Conservation (phyloP, 192 early-diverging fungal genomes). For the Funneliformis geosporum region DNA sequence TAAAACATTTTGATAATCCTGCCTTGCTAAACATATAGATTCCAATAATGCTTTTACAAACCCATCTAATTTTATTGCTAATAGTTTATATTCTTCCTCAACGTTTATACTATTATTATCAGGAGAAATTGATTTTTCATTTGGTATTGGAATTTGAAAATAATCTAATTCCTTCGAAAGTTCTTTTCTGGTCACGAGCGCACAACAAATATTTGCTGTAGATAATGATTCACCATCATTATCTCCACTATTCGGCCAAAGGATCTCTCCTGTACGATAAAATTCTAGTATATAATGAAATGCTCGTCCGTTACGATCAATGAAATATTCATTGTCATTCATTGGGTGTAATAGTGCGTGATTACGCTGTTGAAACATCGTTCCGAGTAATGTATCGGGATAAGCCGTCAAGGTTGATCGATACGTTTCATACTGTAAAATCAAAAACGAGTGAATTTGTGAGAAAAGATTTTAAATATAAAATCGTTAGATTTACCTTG, state of each 20-base stretch:
- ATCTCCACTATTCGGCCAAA: neutral
- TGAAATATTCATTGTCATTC: constrained; percentile 28
- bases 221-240: neutral
- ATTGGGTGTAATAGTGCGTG: constrained; percentile 1
- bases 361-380: constrained; percentile 20
- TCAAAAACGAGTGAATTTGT: neutral
- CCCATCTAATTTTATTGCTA: constrained; percentile 1
- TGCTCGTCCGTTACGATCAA: constrained; percentile 26
- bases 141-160: constrained; percentile 19
- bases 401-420: constrained; percentile 14
- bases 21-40: neutral
- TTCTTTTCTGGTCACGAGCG: neutral
- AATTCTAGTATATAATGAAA: constrained; percentile 25
- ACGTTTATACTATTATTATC: neutral
- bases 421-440: constrained; percentile 17
- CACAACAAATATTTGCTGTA: neutral
- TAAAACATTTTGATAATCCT: constrained; percentile 13
- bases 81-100: neutral
- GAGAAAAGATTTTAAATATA: neutral
- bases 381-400: constrained; percentile 27
- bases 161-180: constrained; percentile 11
- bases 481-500: neutral
- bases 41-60: constrained; percentile 1
- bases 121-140: neutral
- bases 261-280: constrained; percentile 25